Conservation (phyloP, 345 rosid species). For the Moringa oleifera region DNA sequence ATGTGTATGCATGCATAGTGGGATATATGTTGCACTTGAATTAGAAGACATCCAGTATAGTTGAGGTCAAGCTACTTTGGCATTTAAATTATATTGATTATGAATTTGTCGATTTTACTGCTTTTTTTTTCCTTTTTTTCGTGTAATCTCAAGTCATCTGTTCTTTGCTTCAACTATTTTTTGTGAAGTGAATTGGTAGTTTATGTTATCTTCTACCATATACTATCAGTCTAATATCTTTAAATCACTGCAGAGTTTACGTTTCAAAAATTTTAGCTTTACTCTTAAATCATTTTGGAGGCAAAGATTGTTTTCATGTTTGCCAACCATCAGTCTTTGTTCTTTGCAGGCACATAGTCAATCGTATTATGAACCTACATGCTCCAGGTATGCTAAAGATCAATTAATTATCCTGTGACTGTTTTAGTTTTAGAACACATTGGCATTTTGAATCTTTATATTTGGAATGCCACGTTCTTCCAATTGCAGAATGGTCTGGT, state of each 20-base stretch:
- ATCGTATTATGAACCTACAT: constrained; percentile 75
- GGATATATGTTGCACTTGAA: not conserved
- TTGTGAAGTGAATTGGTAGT: too few relatives aligned
- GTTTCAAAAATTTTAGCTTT: not conserved
- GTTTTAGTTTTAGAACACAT: not conserved
- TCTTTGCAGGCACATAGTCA: constrained; percentile 64
- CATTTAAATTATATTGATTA: too few relatives aligned
- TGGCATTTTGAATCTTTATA: not conserved
- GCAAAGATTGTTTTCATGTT: not conserved
- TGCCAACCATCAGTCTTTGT: not conserved
- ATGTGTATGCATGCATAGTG: too few relatives aligned
- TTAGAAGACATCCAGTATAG: not conserved
- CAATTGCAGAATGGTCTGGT: constrained; percentile 74
- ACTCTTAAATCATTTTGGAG: not conserved
- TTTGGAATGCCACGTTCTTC: constrained; percentile 5
- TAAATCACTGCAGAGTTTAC: not conserved
- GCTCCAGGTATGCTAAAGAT: constrained; percentile 47
- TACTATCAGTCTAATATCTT: not conserved
- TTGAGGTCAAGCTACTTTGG: not conserved
- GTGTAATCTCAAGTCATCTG: too few relatives aligned
- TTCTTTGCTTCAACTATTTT: too few relatives aligned
- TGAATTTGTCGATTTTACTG: not conserved
- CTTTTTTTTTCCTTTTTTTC: too few relatives aligned
- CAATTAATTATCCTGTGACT: not conserved
- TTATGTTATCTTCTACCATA: not conserved